Evolutionary conservation across 306 rosid species (phyloP).

Genomic region (Trifolium fragiferum): DNA sequence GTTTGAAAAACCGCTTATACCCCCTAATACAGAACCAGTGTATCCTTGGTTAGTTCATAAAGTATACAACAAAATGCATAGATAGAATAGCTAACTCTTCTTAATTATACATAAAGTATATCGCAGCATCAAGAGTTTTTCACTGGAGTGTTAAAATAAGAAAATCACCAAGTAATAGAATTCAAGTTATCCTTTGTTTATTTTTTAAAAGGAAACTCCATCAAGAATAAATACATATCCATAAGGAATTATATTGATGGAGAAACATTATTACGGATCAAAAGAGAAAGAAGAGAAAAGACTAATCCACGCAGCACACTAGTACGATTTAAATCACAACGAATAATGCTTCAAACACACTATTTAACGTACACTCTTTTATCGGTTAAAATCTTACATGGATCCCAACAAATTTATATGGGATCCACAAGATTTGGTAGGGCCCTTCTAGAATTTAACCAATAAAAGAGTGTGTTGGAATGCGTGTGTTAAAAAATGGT

Average conservation of each 20-base stretch:
- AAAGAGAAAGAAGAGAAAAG: neutral
- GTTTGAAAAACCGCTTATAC: constrained; percentile 87
- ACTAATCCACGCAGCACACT: neutral
- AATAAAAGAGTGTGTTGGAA: no score
- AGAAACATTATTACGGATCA: neutral
- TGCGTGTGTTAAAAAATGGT: no score
- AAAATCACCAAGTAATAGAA: neutral
- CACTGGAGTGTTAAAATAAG: neutral
- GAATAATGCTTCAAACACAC: no score
- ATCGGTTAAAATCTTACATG: no score
- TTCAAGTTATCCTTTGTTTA: neutral
- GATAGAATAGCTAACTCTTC: neutral
- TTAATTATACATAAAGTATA: neutral
- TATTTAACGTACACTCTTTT: no score
- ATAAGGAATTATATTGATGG: neutral
- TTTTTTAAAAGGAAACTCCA: neutral
- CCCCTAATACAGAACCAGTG: constrained; percentile 63
- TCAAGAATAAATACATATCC: neutral
- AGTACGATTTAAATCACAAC: neutral
- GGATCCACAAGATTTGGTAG: no score
- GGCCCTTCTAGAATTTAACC: no score
- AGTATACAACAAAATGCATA: neutral
- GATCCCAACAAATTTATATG: no score
- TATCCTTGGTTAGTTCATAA: neutral
- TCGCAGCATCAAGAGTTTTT: constrained; percentile 6